A percentile compares a stretch with the other conserved stretches of the same genome.
These are phyloP conservation scores for Malania oleifera DNA, from an alignment of 164 flowering plant genomes.

Conservation along the genomic window DNA sequence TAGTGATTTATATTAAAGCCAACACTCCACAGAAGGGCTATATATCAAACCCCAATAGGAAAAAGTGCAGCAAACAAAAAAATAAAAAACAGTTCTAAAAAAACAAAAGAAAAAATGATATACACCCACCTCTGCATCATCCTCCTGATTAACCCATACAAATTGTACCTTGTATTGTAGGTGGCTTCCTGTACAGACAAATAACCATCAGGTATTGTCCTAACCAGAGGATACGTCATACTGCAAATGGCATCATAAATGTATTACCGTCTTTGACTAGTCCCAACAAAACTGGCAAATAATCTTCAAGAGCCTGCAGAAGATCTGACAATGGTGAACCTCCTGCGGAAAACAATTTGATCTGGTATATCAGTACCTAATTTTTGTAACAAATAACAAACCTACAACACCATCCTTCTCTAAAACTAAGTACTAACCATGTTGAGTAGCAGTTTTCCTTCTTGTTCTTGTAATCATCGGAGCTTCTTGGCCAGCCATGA, in stretches of 20 bases:
- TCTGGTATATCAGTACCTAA: not conserved
- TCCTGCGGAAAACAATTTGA: slow-evolving; percentile 34
- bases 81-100: not conserved
- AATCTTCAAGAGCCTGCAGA: slow-evolving; percentile 76
- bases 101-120: not conserved
- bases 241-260: not conserved
- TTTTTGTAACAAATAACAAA: not conserved
- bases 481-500: slow-evolving; percentile 73
- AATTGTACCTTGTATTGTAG: slow-evolving; percentile 74
- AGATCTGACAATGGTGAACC: slow-evolving; percentile 79
- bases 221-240: not conserved
- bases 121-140: slow-evolving; percentile 66
- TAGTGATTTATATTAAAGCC: slow-evolving; percentile 11
- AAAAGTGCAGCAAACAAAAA: too few species aligned
- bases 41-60: not conserved
- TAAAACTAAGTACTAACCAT: slow-evolving; percentile 40
- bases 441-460: slow-evolving; percentile 72
- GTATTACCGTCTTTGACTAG: slow-evolving; percentile 70
- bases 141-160: slow-evolving; percentile 95
- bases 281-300: slow-evolving; percentile 77
- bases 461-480: slow-evolving; percentile 56
- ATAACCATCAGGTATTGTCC: slow-evolving; percentile 5
- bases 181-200: slow-evolving; percentile 52
- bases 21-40: not conserved
- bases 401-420: not conserved